Evolutionary conservation across 75 land plant genomes (phyloP).

Genomic region (Adiantum capillusveneris): DNA sequence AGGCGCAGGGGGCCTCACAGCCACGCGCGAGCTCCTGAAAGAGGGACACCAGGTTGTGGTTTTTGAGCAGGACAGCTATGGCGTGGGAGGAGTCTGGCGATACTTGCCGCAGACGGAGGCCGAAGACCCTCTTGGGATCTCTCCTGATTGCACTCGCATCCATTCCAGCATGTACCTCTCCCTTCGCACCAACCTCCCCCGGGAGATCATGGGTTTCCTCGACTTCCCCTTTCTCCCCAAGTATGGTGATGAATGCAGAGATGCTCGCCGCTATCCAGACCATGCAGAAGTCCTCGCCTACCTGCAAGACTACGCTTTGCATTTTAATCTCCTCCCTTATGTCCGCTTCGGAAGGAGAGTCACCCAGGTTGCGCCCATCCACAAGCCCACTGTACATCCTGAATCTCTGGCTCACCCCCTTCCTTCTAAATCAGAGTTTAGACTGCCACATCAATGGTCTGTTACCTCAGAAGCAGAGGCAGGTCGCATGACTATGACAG

Average conservation of each 20-base stretch:
- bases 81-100: slow-evolving; percentile 77
- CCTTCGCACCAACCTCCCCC: slow-evolving; percentile 74
- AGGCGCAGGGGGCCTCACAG: slow-evolving; percentile 75
- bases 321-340: slow-evolving; percentile 34
- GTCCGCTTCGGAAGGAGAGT: slow-evolving; percentile 55
- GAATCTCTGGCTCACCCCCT: neutral
- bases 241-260: slow-evolving; percentile 26
- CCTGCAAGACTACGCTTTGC: slow-evolving; percentile 43
- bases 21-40: slow-evolving; percentile 60
- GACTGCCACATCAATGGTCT: slow-evolving; percentile 28
- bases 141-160: slow-evolving; percentile 28
- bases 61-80: slow-evolving; percentile 35
- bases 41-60: slow-evolving; percentile 59
- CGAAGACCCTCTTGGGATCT: slow-evolving; percentile 41
- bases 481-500: slow-evolving; percentile 10
- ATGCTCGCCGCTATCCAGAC: slow-evolving; percentile 64
- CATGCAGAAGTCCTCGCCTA: slow-evolving; percentile 70
- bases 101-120: slow-evolving; percentile 53
- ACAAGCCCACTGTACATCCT: neutral
- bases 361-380: slow-evolving; percentile 14
- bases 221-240: slow-evolving; percentile 61
- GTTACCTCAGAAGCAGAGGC: slow-evolving; percentile 20
- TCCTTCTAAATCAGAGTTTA: neutral
- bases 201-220: slow-evolving; percentile 65
- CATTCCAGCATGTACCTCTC: slow-evolving; percentile 71